Base-by-base conservation (phyloP, 345 rosid species). In the Lumnitzera racemosa region DNA sequence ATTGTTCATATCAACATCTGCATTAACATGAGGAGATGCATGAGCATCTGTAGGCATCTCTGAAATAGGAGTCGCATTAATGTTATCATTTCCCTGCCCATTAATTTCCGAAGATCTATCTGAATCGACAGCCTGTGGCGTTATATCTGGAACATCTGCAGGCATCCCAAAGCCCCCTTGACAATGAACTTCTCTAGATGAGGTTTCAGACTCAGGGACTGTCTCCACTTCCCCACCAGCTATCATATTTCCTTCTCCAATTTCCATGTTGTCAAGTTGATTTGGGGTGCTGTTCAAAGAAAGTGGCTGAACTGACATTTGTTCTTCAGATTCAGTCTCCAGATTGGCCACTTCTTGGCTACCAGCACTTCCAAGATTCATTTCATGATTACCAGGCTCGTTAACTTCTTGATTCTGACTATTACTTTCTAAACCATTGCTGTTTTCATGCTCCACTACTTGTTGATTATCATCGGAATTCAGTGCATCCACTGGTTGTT, bases 1-100 rank as follows among this genome's bases (percentile, higher is more conserved):
- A 46, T 78, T 74, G 75, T 70, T 78, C 98, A 89, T 89, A 70
- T 92, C 94, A 64, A 89, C 79, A 82, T 89, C 97, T 63, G 53
- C 76, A 80, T 55, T 69, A 66, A 68, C 74, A 68, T 64, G 74
- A 72, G 67, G 15, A 47, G 65, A 72, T 57, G 76, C 59, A 59
- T 57, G 75, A 61, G 67, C 78, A 17, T 61, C 54, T 59, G 59
- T 62, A 51, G 82, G 71, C 59, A 64, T 77, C 63, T 49, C 86
- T 14, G 55, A 63, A 77, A 58, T 71, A 75, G 80, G 53, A 64
- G 58, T 63, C 7, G 53, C 64, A 52, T 70, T 23, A 51, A 57
- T 65, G 63, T 27, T 49, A 70, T 56, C 62, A 57, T 63, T 50
- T 2, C 76, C 67, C 17, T 49, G 73, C 27, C 55, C 76, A 60